Base-by-base conservation (phyloP, 2,329 filamentous ascomycete species). In the Scedosporium minutisporum region DNA sequence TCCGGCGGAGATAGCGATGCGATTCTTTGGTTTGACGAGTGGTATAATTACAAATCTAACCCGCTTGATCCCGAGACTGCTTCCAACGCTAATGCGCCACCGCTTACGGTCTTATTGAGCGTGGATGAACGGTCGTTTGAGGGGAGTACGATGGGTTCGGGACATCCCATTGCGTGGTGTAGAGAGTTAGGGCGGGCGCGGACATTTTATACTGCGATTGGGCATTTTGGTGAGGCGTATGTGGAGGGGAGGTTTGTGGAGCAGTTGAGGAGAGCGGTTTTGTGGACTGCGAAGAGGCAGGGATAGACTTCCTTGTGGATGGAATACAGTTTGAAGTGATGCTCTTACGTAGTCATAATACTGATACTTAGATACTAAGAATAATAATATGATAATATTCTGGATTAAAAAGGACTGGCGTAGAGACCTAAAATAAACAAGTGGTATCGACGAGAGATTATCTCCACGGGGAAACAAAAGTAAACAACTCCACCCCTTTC, bases 141-240 rank as follows among this genome's bases (percentile, higher is more conserved):
- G 9, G 76, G 75, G 1, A 74, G 75, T 6, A 67, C 62, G 21
- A 71, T 75, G 66, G 72, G 74, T 3, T 64, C 68, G 1, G 69
- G 75, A 61, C 75, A 78, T 63, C 76, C 76, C 3, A 64, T 78
- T 3, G 71, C 72, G 0, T 78, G 76, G 76, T 75, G 71, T 41
- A 72, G 72, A 63, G 73, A 75, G 33, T 74, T 76, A 46, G 74
- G 75, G 2, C 71, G 72, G 4, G 72, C 72, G 0, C 69, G 75
- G 51, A 72, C 71, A 4, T 77, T 77, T 62, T 77, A 78, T 65
- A 76, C 75, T 7, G 69, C 76, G 2, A 67, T 78, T 18, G 76
- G 76, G 4, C 76, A 78, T 62, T 79, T 76, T 65, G 72, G 72
- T 14, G 70, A 73, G 59, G 73, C 75, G 2, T 79, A 75, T 63